Evolutionary conservation across 768 basidiomycete species (phyloP), one percentile per base, ranked within the genome.

Genomic region (Trametes cinnabarina): DNA sequence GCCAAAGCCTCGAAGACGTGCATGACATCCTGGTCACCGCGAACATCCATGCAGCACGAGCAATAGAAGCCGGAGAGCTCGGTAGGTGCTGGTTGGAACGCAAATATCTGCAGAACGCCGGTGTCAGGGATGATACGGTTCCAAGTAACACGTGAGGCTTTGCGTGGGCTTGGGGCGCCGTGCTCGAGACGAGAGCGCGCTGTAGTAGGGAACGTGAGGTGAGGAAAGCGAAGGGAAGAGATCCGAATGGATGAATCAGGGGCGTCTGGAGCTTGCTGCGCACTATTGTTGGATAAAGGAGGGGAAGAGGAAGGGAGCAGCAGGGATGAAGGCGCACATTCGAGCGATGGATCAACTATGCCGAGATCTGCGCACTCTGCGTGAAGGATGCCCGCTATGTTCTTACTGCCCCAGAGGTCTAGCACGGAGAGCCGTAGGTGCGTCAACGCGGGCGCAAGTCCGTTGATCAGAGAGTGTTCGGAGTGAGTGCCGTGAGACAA

Each of bases 1-100:
- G 56, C 58, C 41, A 64, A 58, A 15, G 59, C 59, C 17, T 64
- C 65, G 12, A 66, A 57, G 23, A 64, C 57, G 17, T 61, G 58
- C 61, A 64, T 63, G 39, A 63, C 63, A 35, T 64, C 61, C 6
- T 50, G 39, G 41, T 64, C 61, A 19, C 63, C 63, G 25, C 61
- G 63, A 23, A 59, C 42, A 47, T 64, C 65, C 65, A 66, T 66
- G 54, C 65, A 64, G 51, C 63, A 64, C 35, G 65, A 66, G 48
- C 63, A 63, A 43, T 64, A 64, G 52, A 63, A 64, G 26, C 55
- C 57, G 15, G 50, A 51, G 30, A 43, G 12, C 26, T 41, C 55
- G 9, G 65, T 66, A 23, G 65, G 65, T 12, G 63, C 56, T 7
- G 63, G 63, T 42, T 64, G 63, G 26, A 66, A 44, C 20, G 55